Percentiles rank a stretch among this genome's conserved stretches.
phyloP scores from a whole-genome alignment of 2,329 filamentous ascomycete genomes.

The Coniochaeta ligniaria region DNA sequence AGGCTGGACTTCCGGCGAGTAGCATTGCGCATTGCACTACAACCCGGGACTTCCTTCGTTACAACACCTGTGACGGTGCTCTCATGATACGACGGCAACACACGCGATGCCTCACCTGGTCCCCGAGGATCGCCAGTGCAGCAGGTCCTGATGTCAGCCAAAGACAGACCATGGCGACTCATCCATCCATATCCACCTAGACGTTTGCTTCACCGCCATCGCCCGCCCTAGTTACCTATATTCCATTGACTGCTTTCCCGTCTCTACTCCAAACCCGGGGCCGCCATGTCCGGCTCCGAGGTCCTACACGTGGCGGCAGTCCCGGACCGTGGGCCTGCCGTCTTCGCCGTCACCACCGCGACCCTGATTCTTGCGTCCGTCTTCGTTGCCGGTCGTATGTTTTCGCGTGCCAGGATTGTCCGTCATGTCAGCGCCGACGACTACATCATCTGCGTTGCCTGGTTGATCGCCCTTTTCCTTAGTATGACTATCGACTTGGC shows the following conservation, averaged over 20 bases:
- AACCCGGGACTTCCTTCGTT: neutral
- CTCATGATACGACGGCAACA: neutral
- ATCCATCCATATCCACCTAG: neutral
- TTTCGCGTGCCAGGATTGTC: slow-evolving; percentile 68
- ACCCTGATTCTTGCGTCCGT: slow-evolving; percentile 63
- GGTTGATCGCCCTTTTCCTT: slow-evolving; percentile 63
- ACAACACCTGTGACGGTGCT: neutral
- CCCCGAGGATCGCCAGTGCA: neutral
- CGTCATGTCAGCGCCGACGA: slow-evolving; percentile 69
- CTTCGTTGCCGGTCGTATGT: slow-evolving; percentile 68
- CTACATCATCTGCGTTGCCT: slow-evolving; percentile 72
- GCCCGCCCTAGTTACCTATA: neutral
- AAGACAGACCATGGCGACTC: neutral
- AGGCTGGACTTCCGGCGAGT: neutral
- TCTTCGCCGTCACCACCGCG: slow-evolving; percentile 63
- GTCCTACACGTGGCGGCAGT: slow-evolving; percentile 9
- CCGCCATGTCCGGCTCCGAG: slow-evolving; percentile 6
- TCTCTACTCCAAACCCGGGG: neutral
- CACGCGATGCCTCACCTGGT: neutral
- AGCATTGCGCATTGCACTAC: neutral
- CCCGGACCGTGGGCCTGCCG: slow-evolving; percentile 48
- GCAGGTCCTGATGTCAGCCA: neutral
- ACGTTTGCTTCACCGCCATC: neutral
- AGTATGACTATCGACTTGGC: slow-evolving; percentile 61
- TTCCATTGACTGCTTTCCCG: neutral